Percentiles rank a stretch among this genome's conserved stretches.
Evolutionary conservation across 768 basidiomycete genomes (phyloP).

Genomic region (Mycena belliarum): DNA sequence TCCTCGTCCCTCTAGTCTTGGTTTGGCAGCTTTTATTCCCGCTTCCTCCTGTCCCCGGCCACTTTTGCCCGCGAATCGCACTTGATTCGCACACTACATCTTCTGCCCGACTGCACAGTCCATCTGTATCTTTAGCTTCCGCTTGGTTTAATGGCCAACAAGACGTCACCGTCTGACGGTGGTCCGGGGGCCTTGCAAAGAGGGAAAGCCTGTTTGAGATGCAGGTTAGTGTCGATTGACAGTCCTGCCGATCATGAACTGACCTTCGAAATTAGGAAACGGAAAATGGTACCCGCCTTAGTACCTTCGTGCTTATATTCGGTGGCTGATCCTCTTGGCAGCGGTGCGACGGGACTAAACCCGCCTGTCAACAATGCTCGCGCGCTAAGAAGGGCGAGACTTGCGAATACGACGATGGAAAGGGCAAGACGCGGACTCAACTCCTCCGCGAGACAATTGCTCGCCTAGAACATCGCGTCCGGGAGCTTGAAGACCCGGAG

Average conservation of each 20-base stretch:
- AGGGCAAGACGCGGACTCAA: slow-evolving; percentile 81
- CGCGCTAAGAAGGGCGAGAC: slow-evolving; percentile 74
- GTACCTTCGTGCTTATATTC: background rate
- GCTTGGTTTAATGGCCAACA: slow-evolving; percentile 52
- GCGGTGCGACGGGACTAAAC: slow-evolving; percentile 79
- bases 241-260: slow-evolving; percentile 16
- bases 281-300: slow-evolving; percentile 58
- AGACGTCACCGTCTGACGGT: slow-evolving; percentile 38
- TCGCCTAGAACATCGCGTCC: slow-evolving; percentile 69
- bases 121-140: slow-evolving; percentile 35
- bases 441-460: slow-evolving; percentile 75
- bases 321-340: slow-evolving; percentile 31
- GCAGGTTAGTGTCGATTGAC: slow-evolving; percentile 48
- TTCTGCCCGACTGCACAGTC: slow-evolving; percentile 23
- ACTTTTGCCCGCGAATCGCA: slow-evolving; percentile 35
- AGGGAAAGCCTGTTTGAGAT: slow-evolving; percentile 72
- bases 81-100: slow-evolving; percentile 29
- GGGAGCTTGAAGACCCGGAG: slow-evolving; percentile 76
- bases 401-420: slow-evolving; percentile 85
- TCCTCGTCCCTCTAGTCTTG: slow-evolving; percentile 28
- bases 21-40: slow-evolving; percentile 25
- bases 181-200: slow-evolving; percentile 54
- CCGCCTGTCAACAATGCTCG: slow-evolving; percentile 76
- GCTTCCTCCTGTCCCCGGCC: slow-evolving; percentile 28
- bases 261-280: slow-evolving; percentile 46